A percentile compares a stretch with the other conserved stretches of the same genome.
Evolutionary conservation across 345 rosid genomes (phyloP).

Genomic region (Salix dunnii): DNA sequence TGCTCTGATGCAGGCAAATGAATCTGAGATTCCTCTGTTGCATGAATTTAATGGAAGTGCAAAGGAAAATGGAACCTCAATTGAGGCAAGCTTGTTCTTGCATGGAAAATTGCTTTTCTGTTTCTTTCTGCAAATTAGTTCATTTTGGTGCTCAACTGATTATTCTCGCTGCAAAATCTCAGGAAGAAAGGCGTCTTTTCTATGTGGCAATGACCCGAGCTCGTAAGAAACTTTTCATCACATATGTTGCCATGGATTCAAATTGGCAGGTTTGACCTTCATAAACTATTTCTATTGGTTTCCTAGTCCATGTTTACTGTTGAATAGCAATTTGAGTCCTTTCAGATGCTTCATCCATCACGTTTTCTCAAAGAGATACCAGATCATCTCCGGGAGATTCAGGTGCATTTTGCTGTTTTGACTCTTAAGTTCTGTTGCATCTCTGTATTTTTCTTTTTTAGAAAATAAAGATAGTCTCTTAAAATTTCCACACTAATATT

Average conservation of each 20-base stretch:
- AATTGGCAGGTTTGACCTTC: slow-evolving; percentile 79
- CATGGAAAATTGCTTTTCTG: neutral
- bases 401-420: slow-evolving; percentile 30
- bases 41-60: slow-evolving; percentile 58
- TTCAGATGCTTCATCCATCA: slow-evolving; percentile 88
- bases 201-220: slow-evolving; percentile 99
- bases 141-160: slow-evolving; percentile 5
- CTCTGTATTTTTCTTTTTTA: neutral
- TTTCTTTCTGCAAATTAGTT: neutral
- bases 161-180: slow-evolving; percentile 19
- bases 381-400: slow-evolving; percentile 64
- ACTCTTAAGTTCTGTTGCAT: neutral
- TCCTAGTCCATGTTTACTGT: slow-evolving; percentile 12
- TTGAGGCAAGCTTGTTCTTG: slow-evolving; percentile 54
- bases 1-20: slow-evolving; percentile 65
- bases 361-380: slow-evolving; percentile 94
- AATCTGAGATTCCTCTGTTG: slow-evolving; percentile 82
- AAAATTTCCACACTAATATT: neutral
- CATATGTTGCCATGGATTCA: slow-evolving; percentile 73
- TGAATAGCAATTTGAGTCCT: slow-evolving; percentile 20
- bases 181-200: slow-evolving; percentile 91
- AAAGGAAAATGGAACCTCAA: slow-evolving; percentile 47
- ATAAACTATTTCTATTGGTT: slow-evolving; percentile 11
- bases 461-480: neutral
- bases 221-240: slow-evolving; percentile 69